Percentiles rank a stretch among this genome's conserved stretches.
phyloP scores from a whole-genome alignment of 2,329 filamentous ascomycete genomes.

The Parascedosporium putredinis region DNA sequence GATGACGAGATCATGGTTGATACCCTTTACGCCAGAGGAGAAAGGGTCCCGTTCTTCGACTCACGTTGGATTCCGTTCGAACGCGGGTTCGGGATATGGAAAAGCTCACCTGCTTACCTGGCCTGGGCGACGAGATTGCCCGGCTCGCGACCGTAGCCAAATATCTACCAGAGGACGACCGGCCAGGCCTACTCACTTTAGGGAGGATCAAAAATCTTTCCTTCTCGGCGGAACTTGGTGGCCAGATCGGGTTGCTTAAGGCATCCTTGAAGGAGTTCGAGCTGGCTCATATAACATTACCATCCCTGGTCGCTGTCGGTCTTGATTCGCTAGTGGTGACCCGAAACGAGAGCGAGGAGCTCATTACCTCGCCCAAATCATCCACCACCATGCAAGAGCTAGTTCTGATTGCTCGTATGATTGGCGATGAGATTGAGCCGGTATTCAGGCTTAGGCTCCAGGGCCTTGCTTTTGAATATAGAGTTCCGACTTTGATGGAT shows the following conservation, averaged over 20 bases:
- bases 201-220: slow-evolving; percentile 54
- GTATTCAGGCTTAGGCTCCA: slow-evolving; percentile 79
- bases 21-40: slow-evolving; percentile 75
- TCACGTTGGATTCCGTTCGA: slow-evolving; percentile 55
- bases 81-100: slow-evolving; percentile 51
- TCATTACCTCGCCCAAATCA: slow-evolving; percentile 46
- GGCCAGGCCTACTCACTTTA: slow-evolving; percentile 76
- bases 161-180: slow-evolving; percentile 90
- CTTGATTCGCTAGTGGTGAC: slow-evolving; percentile 50
- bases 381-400: slow-evolving; percentile 21
- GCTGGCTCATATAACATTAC: slow-evolving; percentile 72
- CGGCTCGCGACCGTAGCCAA: slow-evolving; percentile 83
- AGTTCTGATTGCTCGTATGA: slow-evolving; percentile 78
- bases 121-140: slow-evolving; percentile 66
- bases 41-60: slow-evolving; percentile 72
- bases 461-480: slow-evolving; percentile 80
- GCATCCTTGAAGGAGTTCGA: slow-evolving; percentile 54
- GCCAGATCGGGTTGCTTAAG: slow-evolving; percentile 55
- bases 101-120: slow-evolving; percentile 57
- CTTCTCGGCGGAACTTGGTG: slow-evolving; percentile 51
- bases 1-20: slow-evolving; percentile 94
- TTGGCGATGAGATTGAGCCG: slow-evolving; percentile 90
- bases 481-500: slow-evolving; percentile 72
- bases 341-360: slow-evolving; percentile 58
- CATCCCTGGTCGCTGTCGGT: slow-evolving; percentile 71